Evolutionary conservation across 2,329 filamentous ascomycete genomes (phyloP), one percentile per base, ranked within the genome.

Genomic region (Arthrobotrys musiformis): DNA sequence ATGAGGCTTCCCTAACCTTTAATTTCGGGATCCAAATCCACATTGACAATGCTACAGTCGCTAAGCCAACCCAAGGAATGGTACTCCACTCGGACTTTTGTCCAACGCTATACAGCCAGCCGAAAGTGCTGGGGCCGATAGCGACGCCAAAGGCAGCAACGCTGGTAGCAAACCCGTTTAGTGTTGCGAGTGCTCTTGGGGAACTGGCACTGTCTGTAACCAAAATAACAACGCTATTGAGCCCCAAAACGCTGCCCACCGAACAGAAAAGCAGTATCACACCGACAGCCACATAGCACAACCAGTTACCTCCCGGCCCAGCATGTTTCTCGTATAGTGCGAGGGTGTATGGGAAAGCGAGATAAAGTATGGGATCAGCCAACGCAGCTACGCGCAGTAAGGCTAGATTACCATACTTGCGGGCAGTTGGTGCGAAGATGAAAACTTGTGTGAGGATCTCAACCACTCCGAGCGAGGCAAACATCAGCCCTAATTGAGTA

Each of bases 401-500:
- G 28, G 24, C 44, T 37, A 6, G 26, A 33, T 54, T 68, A 3
- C 70, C 62, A 30, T 74, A 67, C 28, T 52, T 60, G 6, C 50
- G 50, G 4, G 42, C 63, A 19, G 62, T 22, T 37, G 70, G 63
- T 9, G 90, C 89, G 81, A 91, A 91, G 72, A 90, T 83, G 79
- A 90, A 83, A 13, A 86, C 85, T 81, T 90, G 89, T 5, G 90
- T 85, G 75, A 89, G 85, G 33, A 90, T 84, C 1, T 88, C 88
- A 66, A 90, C 88, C 37, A 85, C 83, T 22, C 89, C 88, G 80
- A 90, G 87, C 73, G 89, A 84, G 7, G 88, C 87, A 85, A 89
- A 86, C 60, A 89, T 86, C 81, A 89, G 84, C 15, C 90, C 90
- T 1, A 91, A 89, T 8, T 88, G 84, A 62, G 88, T 88, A 50